Conservation (phyloP, 257 asterid genomes). For the Nemophila menziesii region DNA sequence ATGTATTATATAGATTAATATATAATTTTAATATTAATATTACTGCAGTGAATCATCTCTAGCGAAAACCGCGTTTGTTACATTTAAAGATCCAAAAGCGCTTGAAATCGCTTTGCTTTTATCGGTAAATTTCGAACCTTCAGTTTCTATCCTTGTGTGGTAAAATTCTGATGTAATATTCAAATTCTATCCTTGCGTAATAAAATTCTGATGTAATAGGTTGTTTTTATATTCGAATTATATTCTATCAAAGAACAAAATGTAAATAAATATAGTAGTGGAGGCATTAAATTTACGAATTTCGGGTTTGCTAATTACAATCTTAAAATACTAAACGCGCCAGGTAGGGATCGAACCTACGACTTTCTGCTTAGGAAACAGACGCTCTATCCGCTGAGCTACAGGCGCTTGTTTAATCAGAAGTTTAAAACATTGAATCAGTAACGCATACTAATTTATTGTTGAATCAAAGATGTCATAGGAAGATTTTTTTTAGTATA, state of each 20-base stretch:
- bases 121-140: conserved; percentile 61
- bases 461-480: too few species aligned
- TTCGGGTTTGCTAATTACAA: too few species aligned
- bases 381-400: conserved; percentile 99
- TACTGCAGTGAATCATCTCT: conserved; percentile 53
- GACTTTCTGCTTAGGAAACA: conserved; percentile 98
- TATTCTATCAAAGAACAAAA: too few species aligned
- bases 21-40: conserved; percentile 7
- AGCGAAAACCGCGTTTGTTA: conserved; percentile 64
- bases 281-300: too few species aligned
- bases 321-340: too few species aligned
- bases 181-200: not conserved
- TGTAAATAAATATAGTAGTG: too few species aligned
- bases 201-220: too few species aligned
- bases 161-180: not conserved
- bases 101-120: conserved; percentile 85
- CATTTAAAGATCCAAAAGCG: conserved; percentile 81
- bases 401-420: conserved; percentile 91
- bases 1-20: not conserved
- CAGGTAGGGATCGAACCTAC: conserved; percentile 98
- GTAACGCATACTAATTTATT: too few species aligned
- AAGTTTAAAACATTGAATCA: too few species aligned
- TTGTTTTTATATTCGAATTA: too few species aligned
- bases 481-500: too few species aligned
- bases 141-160: not conserved